Evolutionary conservation across 768 basidiomycete genomes (phyloP).

Genomic region (Pulveroboletus ravenelii): DNA sequence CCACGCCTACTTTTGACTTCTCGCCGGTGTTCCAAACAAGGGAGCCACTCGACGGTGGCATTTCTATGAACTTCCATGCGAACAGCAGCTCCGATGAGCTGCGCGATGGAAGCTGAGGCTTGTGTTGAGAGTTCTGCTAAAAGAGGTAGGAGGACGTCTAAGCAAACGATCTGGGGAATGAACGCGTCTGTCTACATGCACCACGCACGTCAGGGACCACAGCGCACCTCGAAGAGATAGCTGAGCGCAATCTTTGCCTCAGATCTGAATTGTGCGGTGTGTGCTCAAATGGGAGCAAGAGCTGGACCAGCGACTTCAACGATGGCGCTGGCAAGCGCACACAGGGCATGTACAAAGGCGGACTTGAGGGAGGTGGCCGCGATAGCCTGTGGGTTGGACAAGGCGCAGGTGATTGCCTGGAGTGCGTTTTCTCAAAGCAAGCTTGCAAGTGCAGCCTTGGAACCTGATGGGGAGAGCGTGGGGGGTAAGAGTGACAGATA

Average conservation of each 20-base stretch:
- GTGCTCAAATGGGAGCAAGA: too few relatives aligned
- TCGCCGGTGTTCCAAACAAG: conserved; percentile 47
- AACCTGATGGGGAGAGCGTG: conserved; percentile 39
- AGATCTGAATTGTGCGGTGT: too few relatives aligned
- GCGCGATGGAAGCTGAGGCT: conserved; percentile 43
- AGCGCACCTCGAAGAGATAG: conserved; percentile 52
- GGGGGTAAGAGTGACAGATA: not conserved
- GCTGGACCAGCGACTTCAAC: too few relatives aligned
- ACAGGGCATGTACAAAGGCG: too few relatives aligned
- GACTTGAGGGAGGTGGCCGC: too few relatives aligned
- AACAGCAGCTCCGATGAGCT: too few relatives aligned
- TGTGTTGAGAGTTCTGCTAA: conserved; percentile 43
- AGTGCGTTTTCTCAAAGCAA: too few relatives aligned
- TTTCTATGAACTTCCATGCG: conserved; percentile 46
- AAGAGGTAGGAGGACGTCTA: conserved; percentile 66
- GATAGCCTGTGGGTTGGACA: conserved; percentile 39
- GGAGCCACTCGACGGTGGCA: conserved; percentile 58
- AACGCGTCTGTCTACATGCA: conserved; percentile 26
- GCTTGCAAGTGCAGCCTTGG: too few relatives aligned
- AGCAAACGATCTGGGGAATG: conserved; percentile 51
- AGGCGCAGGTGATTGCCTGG: conserved; percentile 56
- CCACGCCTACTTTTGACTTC: conserved; percentile 59
- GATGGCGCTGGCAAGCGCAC: too few relatives aligned
- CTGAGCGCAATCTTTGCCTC: conserved; percentile 55
- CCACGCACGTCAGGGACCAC: not conserved